phyloP scores from a whole-genome alignment of 768 basidiomycete genomes.

The Russula ochroleuca region DNA sequence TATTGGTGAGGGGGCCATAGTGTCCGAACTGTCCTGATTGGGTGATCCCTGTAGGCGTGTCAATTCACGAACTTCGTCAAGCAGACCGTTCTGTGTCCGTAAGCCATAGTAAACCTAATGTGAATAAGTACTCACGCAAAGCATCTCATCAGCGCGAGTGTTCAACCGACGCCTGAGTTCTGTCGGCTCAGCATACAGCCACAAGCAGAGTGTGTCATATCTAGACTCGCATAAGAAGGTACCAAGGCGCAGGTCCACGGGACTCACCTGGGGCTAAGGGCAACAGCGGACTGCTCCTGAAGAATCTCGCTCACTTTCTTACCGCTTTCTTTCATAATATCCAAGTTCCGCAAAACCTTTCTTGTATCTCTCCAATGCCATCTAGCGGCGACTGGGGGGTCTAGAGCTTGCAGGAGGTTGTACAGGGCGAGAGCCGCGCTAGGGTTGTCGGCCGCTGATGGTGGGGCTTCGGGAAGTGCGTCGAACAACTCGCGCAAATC shows the following conservation, averaged over 20 bases:
- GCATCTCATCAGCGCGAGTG: constrained; percentile 82
- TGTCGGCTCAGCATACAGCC: constrained; percentile 76
- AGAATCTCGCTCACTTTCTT: constrained; percentile 64
- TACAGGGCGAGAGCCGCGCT: constrained; percentile 61
- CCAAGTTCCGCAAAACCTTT: constrained; percentile 78
- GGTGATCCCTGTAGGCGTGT: constrained; percentile 31
- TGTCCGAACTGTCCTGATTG: not conserved
- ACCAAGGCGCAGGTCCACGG: not conserved
- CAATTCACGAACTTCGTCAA: constrained; percentile 70
- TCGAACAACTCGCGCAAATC: constrained; percentile 49
- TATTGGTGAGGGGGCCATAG: constrained; percentile 9
- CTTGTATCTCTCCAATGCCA: constrained; percentile 98
- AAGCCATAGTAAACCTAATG: constrained; percentile 9
- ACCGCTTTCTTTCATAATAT: constrained; percentile 69
- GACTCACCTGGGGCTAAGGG: constrained; percentile 48
- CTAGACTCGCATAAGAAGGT: constrained; percentile 38
- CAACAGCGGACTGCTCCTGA: constrained; percentile 50
- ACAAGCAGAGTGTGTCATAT: constrained; percentile 83
- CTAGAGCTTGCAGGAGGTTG: constrained; percentile 59
- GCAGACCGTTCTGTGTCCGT: constrained; percentile 46
- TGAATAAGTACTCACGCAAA: constrained; percentile 53
- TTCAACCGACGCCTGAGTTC: constrained; percentile 66
- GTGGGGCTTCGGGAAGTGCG: constrained; percentile 54
- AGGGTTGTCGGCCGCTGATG: constrained; percentile 52
- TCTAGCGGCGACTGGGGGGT: constrained; percentile 65